Base-by-base conservation (phyloP, 75 land plant genomes). In the Selaginella moellendorffii region DNA sequence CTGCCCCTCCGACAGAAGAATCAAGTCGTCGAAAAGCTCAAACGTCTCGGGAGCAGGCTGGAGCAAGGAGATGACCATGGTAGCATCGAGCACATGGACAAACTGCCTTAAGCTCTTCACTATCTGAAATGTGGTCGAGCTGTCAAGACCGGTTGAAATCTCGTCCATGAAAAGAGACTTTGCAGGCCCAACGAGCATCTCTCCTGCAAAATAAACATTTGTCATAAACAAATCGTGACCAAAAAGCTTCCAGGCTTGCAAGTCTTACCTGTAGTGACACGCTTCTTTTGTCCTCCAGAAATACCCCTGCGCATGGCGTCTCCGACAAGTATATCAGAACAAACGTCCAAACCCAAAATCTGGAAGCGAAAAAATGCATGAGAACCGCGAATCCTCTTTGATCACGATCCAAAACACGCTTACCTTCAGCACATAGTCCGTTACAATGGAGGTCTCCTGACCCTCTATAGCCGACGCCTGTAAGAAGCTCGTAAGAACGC, bases 111-210 rank as follows among this genome's bases (percentile, higher is more conserved):
- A 21, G 59, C 59, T 21, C n/a, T 19, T 56, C 23, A 56, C 59
- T 9, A 56, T 56, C n/a, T 56, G 59, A 56, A 8, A 56, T 56
- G 59, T 56, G n/a, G 59, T 56, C 9, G 59, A 56, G n/a, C 59
- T 56, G 24, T 56, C 59, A 56, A 56, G 24, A 2, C 59, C 59
- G n/a, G 59, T 56, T 8, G 59, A 56, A 21, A 56, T 56, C 9
- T 56, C 24, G n/a, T 56, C 59, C 59, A 56, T 56, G 59, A 56
- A 56, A 9, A 56, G 59, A 56, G 59, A 5, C n/a, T 19, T 56
- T 19, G 59, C 59, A 56, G 59, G 59, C 24, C 59, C 59, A 19
- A 56, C 59, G 2, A 56, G 59, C 59, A 56, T 56, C 24, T 56
- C 59, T 56, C 59, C 59, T 56, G 59, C n/a, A 21, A 36, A 5